Percentiles rank a stretch among this genome's conserved stretches.
Evolutionary conservation across 2,329 filamentous ascomycete genomes (phyloP).

Genomic region (Paramyrothecium sp.): DNA sequence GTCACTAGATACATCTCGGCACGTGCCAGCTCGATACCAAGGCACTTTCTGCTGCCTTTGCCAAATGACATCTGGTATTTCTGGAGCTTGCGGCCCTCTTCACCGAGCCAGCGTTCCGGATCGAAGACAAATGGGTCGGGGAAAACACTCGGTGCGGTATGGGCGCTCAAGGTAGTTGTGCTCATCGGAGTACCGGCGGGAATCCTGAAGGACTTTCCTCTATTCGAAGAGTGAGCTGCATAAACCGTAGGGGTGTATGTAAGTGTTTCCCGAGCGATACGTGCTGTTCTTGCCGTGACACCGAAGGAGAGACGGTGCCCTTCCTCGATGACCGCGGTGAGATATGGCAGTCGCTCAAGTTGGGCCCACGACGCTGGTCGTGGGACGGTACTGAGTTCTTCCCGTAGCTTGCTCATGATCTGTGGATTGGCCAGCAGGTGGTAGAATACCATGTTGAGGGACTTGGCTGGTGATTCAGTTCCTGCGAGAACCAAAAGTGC

Average conservation of each 20-base stretch:
- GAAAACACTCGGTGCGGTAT: slow-evolving; percentile 1
- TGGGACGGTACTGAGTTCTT: not conserved
- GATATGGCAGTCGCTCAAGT: slow-evolving; percentile 1
- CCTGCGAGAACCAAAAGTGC: slow-evolving; percentile 1
- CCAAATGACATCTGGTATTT: slow-evolving; percentile 33
- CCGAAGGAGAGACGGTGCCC: slow-evolving; percentile 1
- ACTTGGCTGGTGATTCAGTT: slow-evolving; percentile 1
- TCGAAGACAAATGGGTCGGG: slow-evolving; percentile 1
- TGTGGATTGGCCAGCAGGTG: slow-evolving; percentile 1
- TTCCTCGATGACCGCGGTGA: not conserved
- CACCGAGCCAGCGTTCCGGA: slow-evolving; percentile 1
- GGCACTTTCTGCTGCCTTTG: slow-evolving; percentile 3
- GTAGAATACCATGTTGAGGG: slow-evolving; percentile 1
- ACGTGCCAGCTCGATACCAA: slow-evolving; percentile 8
- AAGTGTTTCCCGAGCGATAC: not conserved
- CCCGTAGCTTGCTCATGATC: slow-evolving; percentile 1
- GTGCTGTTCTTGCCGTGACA: not conserved
- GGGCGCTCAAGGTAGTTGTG: slow-evolving; percentile 1
- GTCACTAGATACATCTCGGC: slow-evolving; percentile 36
- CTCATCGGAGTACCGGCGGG: slow-evolving; percentile 1
- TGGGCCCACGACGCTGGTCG: slow-evolving; percentile 1
- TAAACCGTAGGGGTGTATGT: not conserved
- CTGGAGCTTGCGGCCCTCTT: slow-evolving; percentile 5
- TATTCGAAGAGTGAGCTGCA: slow-evolving; percentile 1
- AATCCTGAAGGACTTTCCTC: not conserved